Percentiles rank a stretch among this genome's conserved stretches.
Conservation (phyloP, 306 rosid genomes). For the Boehmeria nivea region DNA sequence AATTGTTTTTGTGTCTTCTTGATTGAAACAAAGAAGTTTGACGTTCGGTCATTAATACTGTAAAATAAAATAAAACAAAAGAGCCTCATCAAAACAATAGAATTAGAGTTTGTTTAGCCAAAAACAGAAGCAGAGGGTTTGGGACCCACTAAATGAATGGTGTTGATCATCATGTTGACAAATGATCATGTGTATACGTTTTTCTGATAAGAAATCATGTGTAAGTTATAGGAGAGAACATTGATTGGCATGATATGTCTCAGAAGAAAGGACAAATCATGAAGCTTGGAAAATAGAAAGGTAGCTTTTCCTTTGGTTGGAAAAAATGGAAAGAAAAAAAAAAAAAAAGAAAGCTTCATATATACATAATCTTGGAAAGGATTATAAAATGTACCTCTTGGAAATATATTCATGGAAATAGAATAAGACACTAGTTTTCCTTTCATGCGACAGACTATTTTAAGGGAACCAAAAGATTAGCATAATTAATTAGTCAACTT, state of each 20-base stretch:
- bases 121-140: too few relatives aligned
- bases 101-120: too few relatives aligned
- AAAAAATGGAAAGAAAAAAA: not conserved
- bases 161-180: not conserved
- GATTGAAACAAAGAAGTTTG: not conserved
- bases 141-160: not conserved
- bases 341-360: not conserved
- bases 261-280: not conserved
- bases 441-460: too few relatives aligned
- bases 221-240: not conserved
- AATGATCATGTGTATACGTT: not conserved
- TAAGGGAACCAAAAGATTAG: not conserved
- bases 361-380: not conserved
- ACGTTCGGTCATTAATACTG: not conserved
- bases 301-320: not conserved
- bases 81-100: too few relatives aligned
- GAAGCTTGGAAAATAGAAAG: not conserved
- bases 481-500: constrained; percentile 1
- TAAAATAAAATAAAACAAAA: too few relatives aligned
- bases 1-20: constrained; percentile 6
- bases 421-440: too few relatives aligned
- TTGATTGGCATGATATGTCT: not conserved
- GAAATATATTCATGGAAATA: too few relatives aligned
- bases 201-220: not conserved
- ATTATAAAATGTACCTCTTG: not conserved